These are phyloP conservation scores for Epithemia pelagica DNA, from an alignment of 108 stramenopile species.

Conservation along the genomic window DNA sequence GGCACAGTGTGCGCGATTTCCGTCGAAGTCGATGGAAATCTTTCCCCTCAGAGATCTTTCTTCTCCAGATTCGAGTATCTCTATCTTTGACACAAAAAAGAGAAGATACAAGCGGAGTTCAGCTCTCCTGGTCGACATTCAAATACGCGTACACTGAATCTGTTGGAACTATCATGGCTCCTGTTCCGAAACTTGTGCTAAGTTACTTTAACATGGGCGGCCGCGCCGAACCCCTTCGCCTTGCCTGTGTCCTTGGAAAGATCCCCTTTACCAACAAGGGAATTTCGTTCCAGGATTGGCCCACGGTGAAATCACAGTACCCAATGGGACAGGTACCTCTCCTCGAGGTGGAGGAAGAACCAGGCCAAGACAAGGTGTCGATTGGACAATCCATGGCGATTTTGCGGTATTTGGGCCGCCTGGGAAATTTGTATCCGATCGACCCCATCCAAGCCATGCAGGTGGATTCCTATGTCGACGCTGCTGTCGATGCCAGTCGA, in stretches of 20 bases:
- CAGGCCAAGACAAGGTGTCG: neutral
- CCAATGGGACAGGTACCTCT: constrained; percentile 14
- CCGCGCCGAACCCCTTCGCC: constrained; percentile 17
- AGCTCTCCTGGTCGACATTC: too few relatives aligned
- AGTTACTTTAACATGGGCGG: constrained; percentile 18
- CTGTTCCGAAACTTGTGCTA: constrained; percentile 8
- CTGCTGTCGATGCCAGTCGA: neutral
- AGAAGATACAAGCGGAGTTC: too few relatives aligned
- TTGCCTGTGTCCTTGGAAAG: constrained; percentile 6
- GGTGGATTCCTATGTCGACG: constrained; percentile 15
- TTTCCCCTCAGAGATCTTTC: too few relatives aligned
- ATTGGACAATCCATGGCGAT: constrained; percentile 14
- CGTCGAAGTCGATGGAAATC: too few relatives aligned
- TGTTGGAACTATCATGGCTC: neutral
- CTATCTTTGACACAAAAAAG: too few relatives aligned
- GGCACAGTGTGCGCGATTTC: too few relatives aligned
- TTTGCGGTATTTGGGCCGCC: constrained; percentile 17
- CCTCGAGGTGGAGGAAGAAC: neutral
- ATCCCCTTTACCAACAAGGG: constrained; percentile 18
- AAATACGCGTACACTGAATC: too few relatives aligned
- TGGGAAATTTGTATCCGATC: constrained; percentile 16
- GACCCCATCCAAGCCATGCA: constrained; percentile 16
- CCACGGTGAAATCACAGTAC: neutral
- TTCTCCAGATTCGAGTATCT: too few relatives aligned
- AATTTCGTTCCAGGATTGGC: constrained; percentile 5